Conservation (phyloP, 2,329 filamentous ascomycete species). For the Lasiodiplodia citricola region DNA sequence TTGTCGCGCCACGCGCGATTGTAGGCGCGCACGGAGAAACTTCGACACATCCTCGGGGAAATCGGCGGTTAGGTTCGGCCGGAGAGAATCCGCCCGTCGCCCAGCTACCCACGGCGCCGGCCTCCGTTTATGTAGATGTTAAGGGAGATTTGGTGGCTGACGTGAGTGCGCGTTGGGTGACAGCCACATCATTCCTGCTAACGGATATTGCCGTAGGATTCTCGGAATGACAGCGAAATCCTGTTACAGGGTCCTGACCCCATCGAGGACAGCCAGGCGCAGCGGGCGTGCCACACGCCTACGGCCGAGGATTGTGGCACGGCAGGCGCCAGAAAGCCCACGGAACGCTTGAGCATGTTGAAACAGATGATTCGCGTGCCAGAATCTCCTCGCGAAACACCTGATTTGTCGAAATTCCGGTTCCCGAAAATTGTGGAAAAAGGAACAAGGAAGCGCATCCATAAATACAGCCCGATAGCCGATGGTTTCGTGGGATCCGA, state of each 20-base stretch:
- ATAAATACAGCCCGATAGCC: neutral
- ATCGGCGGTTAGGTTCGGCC: neutral
- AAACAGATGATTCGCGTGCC: neutral
- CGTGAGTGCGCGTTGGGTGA: slow-evolving; percentile 21
- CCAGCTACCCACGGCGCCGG: slow-evolving; percentile 37
- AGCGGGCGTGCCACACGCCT: neutral
- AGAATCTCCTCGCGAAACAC: neutral
- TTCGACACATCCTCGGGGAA: neutral
- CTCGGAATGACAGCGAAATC: neutral
- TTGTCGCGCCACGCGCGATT: neutral
- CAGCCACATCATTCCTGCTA: slow-evolving; percentile 1
- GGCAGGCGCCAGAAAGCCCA: neutral
- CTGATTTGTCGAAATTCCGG: slow-evolving; percentile 3
- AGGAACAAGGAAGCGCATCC: neutral
- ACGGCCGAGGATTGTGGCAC: neutral
- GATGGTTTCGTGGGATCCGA: slow-evolving; percentile 27
- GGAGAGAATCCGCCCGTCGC: slow-evolving; percentile 31
- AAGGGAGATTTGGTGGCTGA: slow-evolving; percentile 14
- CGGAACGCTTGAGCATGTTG: neutral
- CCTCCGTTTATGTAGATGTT: slow-evolving; percentile 21
- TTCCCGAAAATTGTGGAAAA: neutral
- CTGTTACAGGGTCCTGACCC: slow-evolving; percentile 1
- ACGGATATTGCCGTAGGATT: slow-evolving; percentile 15
- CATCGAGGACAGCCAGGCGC: slow-evolving; percentile 20
- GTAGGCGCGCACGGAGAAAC: neutral